Evolutionary conservation across 2,329 filamentous ascomycete genomes (phyloP).

Genomic region (Ophiostoma pallidulum): DNA sequence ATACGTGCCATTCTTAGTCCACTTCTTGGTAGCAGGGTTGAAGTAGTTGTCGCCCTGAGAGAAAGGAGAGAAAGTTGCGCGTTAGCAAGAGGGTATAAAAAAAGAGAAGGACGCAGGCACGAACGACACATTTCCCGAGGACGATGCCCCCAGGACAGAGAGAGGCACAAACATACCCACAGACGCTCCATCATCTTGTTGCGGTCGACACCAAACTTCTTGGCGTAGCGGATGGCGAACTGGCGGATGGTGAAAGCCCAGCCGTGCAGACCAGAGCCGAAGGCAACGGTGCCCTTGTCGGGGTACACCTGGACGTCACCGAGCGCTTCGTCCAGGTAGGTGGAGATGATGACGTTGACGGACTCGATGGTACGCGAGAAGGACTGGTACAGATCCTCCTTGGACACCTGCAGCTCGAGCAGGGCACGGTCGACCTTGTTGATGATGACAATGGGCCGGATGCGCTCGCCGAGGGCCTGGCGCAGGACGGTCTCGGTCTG

Average conservation of each 20-base stretch:
- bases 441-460: conserved; percentile 99
- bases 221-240: conserved; percentile 91
- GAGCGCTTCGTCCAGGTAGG: conserved; percentile 92
- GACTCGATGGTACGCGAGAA: conserved; percentile 99
- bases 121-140: too few relatives aligned
- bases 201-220: conserved; percentile 99
- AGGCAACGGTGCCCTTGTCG: conserved; percentile 93
- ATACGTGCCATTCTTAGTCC: conserved; percentile 76
- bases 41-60: conserved; percentile 88
- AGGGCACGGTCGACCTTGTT: conserved; percentile 99
- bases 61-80: background rate
- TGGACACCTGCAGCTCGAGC: conserved; percentile 94
- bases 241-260: conserved; percentile 99
- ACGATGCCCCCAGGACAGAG: too few relatives aligned
- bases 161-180: conserved; percentile 55
- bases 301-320: conserved; percentile 99
- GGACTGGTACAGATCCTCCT: conserved; percentile 99
- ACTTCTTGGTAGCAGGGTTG: conserved; percentile 99
- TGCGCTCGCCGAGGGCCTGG: conserved; percentile 98
- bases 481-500: conserved; percentile 99
- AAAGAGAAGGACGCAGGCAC: conserved; percentile 11
- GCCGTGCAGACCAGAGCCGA: conserved; percentile 98
- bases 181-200: conserved; percentile 99
- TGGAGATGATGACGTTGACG: conserved; percentile 99
- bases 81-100: background rate